These are phyloP conservation scores for Epichloe brachyelytri DNA, from an alignment of 2,329 filamentous ascomycete genomes.

Conservation along the genomic window DNA sequence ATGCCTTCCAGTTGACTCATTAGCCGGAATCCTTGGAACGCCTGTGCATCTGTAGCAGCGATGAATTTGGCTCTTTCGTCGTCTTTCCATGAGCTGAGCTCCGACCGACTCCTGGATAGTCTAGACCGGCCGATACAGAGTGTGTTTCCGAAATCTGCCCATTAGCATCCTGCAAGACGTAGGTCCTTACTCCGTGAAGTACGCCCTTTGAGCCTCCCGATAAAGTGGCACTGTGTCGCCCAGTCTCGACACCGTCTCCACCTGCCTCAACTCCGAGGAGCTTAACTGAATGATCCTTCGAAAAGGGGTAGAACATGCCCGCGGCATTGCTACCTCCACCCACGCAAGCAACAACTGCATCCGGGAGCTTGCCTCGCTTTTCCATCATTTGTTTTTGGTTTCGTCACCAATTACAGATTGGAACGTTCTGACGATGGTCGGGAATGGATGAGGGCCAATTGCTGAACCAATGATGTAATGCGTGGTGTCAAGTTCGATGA, in stretches of 20 bases:
- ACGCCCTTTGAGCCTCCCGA: constrained; percentile 81
- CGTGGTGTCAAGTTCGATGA: constrained; percentile 80
- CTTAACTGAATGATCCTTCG: constrained; percentile 71
- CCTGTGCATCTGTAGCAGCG: constrained; percentile 81
- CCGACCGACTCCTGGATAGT: constrained; percentile 93
- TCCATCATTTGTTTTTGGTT: constrained; percentile 85
- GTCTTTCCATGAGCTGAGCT: constrained; percentile 89
- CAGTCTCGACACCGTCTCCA: constrained; percentile 80
- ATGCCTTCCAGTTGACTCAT: constrained; percentile 87
- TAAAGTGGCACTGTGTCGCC: constrained; percentile 76
- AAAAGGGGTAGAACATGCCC: constrained; percentile 98
- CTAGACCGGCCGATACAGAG: constrained; percentile 88
- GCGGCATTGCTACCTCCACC: constrained; percentile 90
- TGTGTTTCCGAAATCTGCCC: constrained; percentile 93
- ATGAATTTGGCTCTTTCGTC: constrained; percentile 74
- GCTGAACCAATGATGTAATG: constrained; percentile 98
- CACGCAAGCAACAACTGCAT: constrained; percentile 92
- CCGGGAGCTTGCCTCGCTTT: constrained; percentile 76
- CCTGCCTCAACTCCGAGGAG: constrained; percentile 90
- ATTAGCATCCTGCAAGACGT: constrained; percentile 83
- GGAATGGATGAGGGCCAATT: constrained; percentile 95
- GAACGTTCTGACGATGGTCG: constrained; percentile 93
- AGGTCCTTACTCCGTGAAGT: constrained; percentile 89
- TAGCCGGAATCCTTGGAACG: constrained; percentile 74
- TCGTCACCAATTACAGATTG: constrained; percentile 93